Conservation (phyloP, 768 basidiomycete species). For the Mycena capillaripes region DNA sequence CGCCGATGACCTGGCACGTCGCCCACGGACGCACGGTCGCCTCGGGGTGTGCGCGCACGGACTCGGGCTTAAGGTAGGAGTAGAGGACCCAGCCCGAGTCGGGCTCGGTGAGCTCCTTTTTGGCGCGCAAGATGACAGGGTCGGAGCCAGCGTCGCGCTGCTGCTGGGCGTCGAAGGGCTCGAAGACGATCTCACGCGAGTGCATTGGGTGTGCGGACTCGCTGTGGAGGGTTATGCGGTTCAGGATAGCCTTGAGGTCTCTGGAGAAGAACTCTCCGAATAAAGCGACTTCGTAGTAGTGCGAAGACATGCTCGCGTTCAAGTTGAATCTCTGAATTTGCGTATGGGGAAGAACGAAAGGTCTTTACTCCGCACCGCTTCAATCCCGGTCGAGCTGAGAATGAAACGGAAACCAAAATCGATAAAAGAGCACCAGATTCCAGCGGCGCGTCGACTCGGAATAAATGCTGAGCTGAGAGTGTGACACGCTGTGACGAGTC, state of each 20-base stretch:
- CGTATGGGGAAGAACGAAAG: too few species aligned
- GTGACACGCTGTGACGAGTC: too few species aligned
- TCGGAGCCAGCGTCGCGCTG: conserved; percentile 75
- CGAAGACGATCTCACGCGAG: conserved; percentile 84
- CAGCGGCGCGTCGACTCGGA: too few species aligned
- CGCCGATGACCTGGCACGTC: conserved; percentile 82
- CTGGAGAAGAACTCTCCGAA: conserved; percentile 86
- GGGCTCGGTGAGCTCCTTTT: conserved; percentile 77
- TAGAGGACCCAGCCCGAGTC: conserved; percentile 82
- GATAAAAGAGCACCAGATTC: too few species aligned
- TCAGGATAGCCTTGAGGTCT: conserved; percentile 82
- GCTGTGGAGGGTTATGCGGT: conserved; percentile 85
- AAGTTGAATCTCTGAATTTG: not conserved
- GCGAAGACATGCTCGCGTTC: conserved; percentile 58
- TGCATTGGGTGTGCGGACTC: conserved; percentile 84
- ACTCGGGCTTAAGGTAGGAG: conserved; percentile 88
- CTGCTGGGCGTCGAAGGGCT: conserved; percentile 77
- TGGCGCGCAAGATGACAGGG: conserved; percentile 78
- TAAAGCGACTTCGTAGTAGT: conserved; percentile 85
- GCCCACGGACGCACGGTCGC: conserved; percentile 92
- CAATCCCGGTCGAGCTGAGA: too few species aligned
- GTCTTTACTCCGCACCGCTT: too few species aligned
- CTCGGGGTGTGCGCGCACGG: conserved; percentile 86
- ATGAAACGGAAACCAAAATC: too few species aligned
- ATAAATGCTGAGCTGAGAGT: too few species aligned